Conservation (phyloP, 139 green algal species). For the Limnomonas spitsbergensis region DNA sequence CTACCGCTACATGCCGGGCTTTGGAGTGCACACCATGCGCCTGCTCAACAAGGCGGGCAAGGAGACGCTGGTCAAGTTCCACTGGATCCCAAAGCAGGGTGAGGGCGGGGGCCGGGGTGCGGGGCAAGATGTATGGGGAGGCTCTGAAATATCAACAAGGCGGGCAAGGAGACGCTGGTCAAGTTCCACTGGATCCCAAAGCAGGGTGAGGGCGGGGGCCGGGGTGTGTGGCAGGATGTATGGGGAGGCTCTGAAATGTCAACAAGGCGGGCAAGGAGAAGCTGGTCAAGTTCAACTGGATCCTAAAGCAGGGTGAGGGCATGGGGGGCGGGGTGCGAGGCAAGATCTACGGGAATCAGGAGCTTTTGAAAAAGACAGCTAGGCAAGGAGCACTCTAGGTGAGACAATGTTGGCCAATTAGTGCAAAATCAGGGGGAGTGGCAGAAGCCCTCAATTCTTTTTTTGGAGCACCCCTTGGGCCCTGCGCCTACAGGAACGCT, state of each 20-base stretch:
- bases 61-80: constrained; percentile 94
- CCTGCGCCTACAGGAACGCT: too few relatives aligned
- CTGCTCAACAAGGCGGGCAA: constrained; percentile 78
- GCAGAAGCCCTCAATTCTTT: too few relatives aligned
- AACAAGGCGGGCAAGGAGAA: constrained; percentile 77
- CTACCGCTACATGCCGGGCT: constrained; percentile 93
- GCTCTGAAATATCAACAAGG: constrained; percentile 28
- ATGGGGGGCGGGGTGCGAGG: not conserved
- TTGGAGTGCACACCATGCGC: constrained; percentile 95
- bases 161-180: constrained; percentile 80
- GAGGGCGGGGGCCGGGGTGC: too few relatives aligned
- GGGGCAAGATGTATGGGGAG: not conserved
- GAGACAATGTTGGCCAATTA: too few relatives aligned
- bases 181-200: constrained; percentile 98
- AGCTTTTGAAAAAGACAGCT: too few relatives aligned
- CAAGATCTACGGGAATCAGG: too few relatives aligned
- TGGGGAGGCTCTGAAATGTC: constrained; percentile 66
- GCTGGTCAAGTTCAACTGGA: constrained; percentile 97
- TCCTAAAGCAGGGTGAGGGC: constrained; percentile 63
- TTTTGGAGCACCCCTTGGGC: too few relatives aligned
- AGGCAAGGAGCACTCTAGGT: too few relatives aligned
- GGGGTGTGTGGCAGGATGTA: constrained; percentile 14
- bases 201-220: constrained; percentile 32
- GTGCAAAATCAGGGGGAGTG: too few relatives aligned
- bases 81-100: constrained; percentile 87